Conservation (phyloP, 2,329 filamentous ascomycete genomes). For the Fusarium humuli region DNA sequence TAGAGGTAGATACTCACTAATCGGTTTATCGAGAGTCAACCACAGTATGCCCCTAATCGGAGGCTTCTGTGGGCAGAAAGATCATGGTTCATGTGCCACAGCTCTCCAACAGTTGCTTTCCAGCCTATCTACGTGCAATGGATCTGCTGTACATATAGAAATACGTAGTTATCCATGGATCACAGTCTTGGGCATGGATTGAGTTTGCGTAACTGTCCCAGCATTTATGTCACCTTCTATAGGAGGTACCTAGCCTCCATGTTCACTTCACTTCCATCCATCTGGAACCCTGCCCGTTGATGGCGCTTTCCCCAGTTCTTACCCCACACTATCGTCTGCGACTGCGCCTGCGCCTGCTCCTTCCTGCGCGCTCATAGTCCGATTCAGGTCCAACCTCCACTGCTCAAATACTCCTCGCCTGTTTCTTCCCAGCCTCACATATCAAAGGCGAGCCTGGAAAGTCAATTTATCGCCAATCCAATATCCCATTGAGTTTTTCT, state of each 20-base stretch:
- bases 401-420: conserved; percentile 26
- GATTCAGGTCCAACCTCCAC: conserved; percentile 25
- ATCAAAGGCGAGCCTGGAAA: background rate
- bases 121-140: background rate
- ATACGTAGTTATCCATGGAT: background rate
- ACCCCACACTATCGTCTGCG: conserved; percentile 40
- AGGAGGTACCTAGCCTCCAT: background rate
- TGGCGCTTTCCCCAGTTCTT: conserved; percentile 39
- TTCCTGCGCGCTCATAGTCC: conserved; percentile 17
- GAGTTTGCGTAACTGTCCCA: background rate
- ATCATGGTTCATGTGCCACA: background rate
- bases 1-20: background rate
- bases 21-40: background rate
- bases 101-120: background rate
- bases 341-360: background rate
- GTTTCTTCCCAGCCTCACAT: conserved; percentile 28
- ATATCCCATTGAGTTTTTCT: background rate
- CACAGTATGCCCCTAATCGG: background rate
- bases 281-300: conserved; percentile 20
- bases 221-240: background rate
- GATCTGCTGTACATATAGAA: background rate
- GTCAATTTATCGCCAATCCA: background rate
- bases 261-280: conserved; percentile 1
- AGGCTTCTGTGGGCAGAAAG: background rate
- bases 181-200: background rate